Conservation (phyloP, 768 basidiomycete species). For the Tricholoma flavovirens region DNA sequence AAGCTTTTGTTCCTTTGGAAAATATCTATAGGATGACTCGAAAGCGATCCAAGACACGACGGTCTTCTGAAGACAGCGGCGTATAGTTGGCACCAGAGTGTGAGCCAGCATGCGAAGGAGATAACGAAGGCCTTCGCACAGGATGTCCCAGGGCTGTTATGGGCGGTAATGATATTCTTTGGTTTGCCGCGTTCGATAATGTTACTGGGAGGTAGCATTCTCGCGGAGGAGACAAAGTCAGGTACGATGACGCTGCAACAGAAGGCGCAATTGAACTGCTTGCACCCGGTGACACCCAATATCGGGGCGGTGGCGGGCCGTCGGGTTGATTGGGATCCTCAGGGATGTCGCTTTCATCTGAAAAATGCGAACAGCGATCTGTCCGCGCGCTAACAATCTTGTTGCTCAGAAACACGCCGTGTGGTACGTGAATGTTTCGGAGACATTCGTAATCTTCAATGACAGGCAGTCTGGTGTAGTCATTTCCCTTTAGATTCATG, state of each 20-base stretch:
- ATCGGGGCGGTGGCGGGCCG: conserved; percentile 14
- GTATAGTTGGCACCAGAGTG: conserved; percentile 21
- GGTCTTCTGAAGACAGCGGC: conserved; percentile 51
- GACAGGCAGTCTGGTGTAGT: conserved; percentile 64
- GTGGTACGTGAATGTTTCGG: conserved; percentile 58
- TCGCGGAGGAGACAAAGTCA: conserved; percentile 8
- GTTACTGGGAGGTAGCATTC: conserved; percentile 10
- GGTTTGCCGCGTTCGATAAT: conserved; percentile 1
- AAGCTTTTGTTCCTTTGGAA: not conserved
- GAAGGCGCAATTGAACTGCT: conserved; percentile 7
- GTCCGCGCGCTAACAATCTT: conserved; percentile 41
- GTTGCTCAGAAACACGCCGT: conserved; percentile 68
- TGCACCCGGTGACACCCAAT: conserved; percentile 9
- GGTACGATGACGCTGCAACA: conserved; percentile 14
- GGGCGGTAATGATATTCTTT: conserved; percentile 16
- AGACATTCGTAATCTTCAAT: conserved; percentile 74
- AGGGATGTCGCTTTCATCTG: conserved; percentile 39
- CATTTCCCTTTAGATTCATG: conserved; percentile 44
- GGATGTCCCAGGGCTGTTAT: conserved; percentile 9
- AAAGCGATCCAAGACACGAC: conserved; percentile 50
- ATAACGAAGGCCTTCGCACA: conserved; percentile 6
- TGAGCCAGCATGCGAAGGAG: conserved; percentile 8
- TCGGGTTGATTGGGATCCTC: conserved; percentile 25
- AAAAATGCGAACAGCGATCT: conserved; percentile 40
- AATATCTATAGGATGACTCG: conserved; percentile 39